Percentiles rank a stretch among this genome's conserved stretches.
Conservation (phyloP, 768 basidiomycete genomes). For the Leccinum boreale region DNA sequence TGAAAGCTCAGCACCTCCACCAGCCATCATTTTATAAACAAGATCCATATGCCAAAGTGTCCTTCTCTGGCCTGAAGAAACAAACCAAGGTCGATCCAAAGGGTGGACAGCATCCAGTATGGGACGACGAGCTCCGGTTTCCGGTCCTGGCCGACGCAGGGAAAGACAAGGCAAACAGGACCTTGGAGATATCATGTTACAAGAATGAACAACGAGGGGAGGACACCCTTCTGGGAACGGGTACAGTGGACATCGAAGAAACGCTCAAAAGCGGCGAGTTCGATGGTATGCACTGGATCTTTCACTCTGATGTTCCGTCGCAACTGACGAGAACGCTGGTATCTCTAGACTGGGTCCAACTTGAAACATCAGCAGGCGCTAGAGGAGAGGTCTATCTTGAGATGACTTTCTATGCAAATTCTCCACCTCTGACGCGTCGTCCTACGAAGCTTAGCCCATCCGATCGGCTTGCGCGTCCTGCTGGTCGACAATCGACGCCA, state of each 20-base stretch:
- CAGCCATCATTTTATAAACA: conserved; percentile 88
- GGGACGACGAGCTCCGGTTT: conserved; percentile 88
- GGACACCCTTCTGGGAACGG: conserved; percentile 73
- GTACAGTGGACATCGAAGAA: conserved; percentile 68
- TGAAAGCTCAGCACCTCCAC: conserved; percentile 84
- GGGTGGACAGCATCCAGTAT: conserved; percentile 91
- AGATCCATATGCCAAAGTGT: conserved; percentile 75
- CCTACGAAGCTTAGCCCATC: conserved; percentile 52
- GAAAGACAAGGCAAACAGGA: conserved; percentile 44
- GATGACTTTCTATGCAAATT: conserved; percentile 87
- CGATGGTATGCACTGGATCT: conserved; percentile 63
- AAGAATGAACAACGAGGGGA: conserved; percentile 72
- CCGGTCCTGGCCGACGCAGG: conserved; percentile 60
- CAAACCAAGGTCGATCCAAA: conserved; percentile 73
- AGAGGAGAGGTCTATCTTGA: conserved; percentile 90
- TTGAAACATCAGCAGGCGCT: conserved; percentile 56
- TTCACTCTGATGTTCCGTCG: not conserved
- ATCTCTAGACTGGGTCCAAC: conserved; percentile 65
- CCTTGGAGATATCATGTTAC: conserved; percentile 73
- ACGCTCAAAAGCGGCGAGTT: conserved; percentile 86
- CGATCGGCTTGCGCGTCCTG: conserved; percentile 50
- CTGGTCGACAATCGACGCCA: conserved; percentile 17
- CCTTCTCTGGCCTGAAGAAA: conserved; percentile 58
- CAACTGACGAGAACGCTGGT: conserved; percentile 2
- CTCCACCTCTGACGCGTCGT: conserved; percentile 50